Percentiles rank a stretch among this genome's conserved stretches.
Evolutionary conservation across 805 yeast genomes (phyloP).

Genomic region (Yamadazyma paraphyllophila): DNA sequence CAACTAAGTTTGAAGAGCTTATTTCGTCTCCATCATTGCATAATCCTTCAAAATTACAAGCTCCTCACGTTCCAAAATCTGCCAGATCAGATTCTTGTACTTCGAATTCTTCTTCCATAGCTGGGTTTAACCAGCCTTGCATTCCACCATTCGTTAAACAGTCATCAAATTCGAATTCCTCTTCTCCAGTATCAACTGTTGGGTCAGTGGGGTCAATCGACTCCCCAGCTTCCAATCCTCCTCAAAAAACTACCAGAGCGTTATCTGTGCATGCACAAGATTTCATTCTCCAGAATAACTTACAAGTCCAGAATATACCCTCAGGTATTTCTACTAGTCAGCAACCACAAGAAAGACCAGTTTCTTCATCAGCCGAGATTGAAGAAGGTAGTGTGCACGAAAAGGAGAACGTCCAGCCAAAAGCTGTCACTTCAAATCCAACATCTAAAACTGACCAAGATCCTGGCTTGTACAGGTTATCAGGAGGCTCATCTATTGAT

Average conservation of each 20-base stretch:
- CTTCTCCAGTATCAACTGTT: constrained; percentile 15
- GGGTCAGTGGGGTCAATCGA: constrained; percentile 12
- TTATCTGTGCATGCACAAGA: neutral
- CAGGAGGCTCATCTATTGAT: constrained; percentile 39
- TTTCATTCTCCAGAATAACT: constrained; percentile 5
- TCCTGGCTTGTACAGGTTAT: constrained; percentile 15
- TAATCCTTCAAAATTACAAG: neutral
- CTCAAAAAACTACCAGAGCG: constrained; percentile 1
- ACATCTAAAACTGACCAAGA: neutral
- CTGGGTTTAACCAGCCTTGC: constrained; percentile 11
- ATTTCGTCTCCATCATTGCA: constrained; percentile 4
- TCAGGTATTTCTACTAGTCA: constrained; percentile 9
- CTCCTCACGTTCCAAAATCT: neutral
- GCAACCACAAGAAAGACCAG: constrained; percentile 18
- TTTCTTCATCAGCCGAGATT: constrained; percentile 22
- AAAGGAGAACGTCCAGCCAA: constrained; percentile 3
- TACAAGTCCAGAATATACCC: constrained; percentile 12
- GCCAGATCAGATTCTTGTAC: constrained; percentile 6
- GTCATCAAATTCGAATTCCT: constrained; percentile 7
- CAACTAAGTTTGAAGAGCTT: constrained; percentile 1
- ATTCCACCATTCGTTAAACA: constrained; percentile 12
- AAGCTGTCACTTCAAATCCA: neutral
- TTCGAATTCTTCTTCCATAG: constrained; percentile 10
- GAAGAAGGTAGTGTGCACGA: constrained; percentile 7
- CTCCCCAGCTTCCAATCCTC: constrained; percentile 1